Base-by-base conservation (phyloP, 495 filamentous ascomycete species). In the Penicillium cinerascens region DNA sequence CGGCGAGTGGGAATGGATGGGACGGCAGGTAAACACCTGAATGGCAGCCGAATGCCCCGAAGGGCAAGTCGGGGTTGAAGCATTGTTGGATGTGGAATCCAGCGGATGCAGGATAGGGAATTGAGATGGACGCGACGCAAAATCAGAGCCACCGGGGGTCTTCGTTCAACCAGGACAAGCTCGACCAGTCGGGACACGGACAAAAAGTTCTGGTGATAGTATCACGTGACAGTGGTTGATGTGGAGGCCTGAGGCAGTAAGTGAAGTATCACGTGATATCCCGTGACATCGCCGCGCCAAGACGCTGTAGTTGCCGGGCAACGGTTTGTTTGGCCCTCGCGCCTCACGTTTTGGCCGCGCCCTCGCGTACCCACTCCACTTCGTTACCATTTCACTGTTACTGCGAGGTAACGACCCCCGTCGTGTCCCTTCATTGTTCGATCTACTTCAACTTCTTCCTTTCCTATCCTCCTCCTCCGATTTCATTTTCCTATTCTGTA, bases 31-130 rank as follows among this genome's bases (percentile, higher is more conserved):
- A 74, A 61, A 70, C 57, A 65, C 62, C 72, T 68, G 55, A 75
- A 75, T 50, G 82, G 70, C 62, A 79, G 67, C 58, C 65, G 67
- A 55, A 81, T 66, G 56, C 69, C 71, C 65, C 74, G 69, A 35
- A 79, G 73, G 55, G 80, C 74, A 68, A 83, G 61, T 65, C 85
- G 79, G 56, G 85, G 81, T 63, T 88, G 85, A 54, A 90, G 67
- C 85, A 89, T 85, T 43, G 51, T 69, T 46, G 51, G 44, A 47
- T 46, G 36, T 27, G 38, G 37, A 29, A 51, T 5, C 43, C 26
- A 37, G 36, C 18, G 39, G 36, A 44, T 50, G 33, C 26, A 10
- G 42, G 21, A 23, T 33, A 38, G 44, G 46, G 21, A 41, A 41
- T 57, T 45, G 33, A 44, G 20, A 47, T 29, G 17, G 20, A 10